Percentiles rank a stretch among this genome's conserved stretches.
phyloP scores from a whole-genome alignment of 257 asterid genomes.

The Ehretia macrophylla region DNA sequence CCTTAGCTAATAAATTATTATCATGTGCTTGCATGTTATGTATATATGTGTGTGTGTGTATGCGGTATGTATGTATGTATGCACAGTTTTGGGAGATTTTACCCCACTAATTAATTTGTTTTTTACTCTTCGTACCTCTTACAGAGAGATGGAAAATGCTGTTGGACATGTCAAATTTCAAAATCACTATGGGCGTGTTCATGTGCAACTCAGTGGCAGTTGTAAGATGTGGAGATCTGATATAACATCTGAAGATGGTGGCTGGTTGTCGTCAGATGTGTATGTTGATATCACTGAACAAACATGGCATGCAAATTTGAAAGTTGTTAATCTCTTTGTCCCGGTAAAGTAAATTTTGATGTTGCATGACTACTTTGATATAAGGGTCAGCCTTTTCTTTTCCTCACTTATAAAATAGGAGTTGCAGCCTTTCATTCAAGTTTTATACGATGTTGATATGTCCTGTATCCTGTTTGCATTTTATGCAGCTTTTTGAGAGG shows the following conservation, averaged over 20 bases:
- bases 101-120: constrained; percentile 8
- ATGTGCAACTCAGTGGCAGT: constrained; percentile 83
- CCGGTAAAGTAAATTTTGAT: constrained; percentile 62
- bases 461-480: constrained; percentile 17
- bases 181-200: constrained; percentile 79
- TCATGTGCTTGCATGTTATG: too few relatives aligned
- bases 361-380: constrained; percentile 7
- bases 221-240: constrained; percentile 95
- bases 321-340: constrained; percentile 76
- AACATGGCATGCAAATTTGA: constrained; percentile 97
- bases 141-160: constrained; percentile 89
- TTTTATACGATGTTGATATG: constrained; percentile 14
- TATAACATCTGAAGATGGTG: constrained; percentile 78
- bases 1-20: too few relatives aligned
- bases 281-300: constrained; percentile 86
- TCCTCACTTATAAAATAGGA: constrained; percentile 2
- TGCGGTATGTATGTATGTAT: too few relatives aligned
- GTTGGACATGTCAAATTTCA: constrained; percentile 77
- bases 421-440: constrained; percentile 5
- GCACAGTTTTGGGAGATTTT: too few relatives aligned
- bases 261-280: constrained; percentile 95
- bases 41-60: too few relatives aligned
- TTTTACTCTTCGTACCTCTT: constrained; percentile 35
- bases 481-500: constrained; percentile 89
- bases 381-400: constrained; percentile 9